These are phyloP conservation scores for Gonapodya prolifera DNA, from an alignment of 192 early-diverging fungal genomes.

Conservation along the genomic window DNA sequence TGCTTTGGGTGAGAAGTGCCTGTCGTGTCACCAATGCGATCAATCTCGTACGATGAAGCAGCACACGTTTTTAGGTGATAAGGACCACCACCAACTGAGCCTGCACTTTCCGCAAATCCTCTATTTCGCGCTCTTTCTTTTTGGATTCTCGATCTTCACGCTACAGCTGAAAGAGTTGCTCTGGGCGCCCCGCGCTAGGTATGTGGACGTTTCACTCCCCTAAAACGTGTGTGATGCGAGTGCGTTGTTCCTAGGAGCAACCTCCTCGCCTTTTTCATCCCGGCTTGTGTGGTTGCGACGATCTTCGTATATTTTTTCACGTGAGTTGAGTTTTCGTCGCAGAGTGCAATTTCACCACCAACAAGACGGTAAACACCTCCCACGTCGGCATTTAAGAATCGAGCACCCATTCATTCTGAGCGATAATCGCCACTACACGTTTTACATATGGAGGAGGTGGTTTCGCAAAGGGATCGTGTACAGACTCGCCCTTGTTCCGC, in stretches of 20 bases:
- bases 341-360: constrained; percentile 4
- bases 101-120: constrained; percentile 74
- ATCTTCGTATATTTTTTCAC: background rate
- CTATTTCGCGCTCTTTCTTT: constrained; percentile 62
- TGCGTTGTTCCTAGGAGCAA: background rate
- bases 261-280: background rate
- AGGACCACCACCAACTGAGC: constrained; percentile 62
- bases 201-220: background rate
- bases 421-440: constrained; percentile 93
- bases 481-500: constrained; percentile 50
- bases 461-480: constrained; percentile 38
- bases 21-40: background rate
- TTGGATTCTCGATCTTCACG: background rate
- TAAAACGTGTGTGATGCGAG: background rate
- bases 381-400: constrained; percentile 26
- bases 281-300: background rate
- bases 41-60: background rate
- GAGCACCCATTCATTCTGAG: constrained; percentile 88
- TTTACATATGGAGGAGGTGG: constrained; percentile 84
- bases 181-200: background rate
- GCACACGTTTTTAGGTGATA: constrained; percentile 49
- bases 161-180: background rate
- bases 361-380: background rate
- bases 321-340: constrained; percentile 1
- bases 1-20: background rate